These are phyloP conservation scores for Clitoria ternatea DNA, from an alignment of 306 rosid genomes.

Conservation along the genomic window DNA sequence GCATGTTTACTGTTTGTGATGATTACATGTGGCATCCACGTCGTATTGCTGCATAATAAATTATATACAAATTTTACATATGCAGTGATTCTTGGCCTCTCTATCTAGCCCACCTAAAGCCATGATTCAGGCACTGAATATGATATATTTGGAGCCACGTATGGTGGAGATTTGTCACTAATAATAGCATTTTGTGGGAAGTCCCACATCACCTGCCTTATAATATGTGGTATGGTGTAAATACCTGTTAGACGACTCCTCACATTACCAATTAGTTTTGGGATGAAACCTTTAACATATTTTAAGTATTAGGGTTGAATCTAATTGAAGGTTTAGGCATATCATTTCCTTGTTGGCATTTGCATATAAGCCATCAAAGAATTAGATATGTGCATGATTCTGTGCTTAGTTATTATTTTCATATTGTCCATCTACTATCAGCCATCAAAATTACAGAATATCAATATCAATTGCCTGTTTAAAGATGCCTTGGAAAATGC, in stretches of 20 bases:
- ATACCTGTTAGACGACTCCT: too few relatives aligned
- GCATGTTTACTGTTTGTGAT: background rate
- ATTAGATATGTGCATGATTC: background rate
- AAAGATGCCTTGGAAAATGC: background rate
- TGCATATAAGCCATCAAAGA: background rate
- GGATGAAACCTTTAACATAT: too few relatives aligned
- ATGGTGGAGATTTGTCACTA: background rate
- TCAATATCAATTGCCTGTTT: background rate
- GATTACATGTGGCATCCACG: background rate
- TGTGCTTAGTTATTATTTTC: conserved; percentile 8
- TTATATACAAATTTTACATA: background rate
- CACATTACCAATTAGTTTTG: too few relatives aligned
- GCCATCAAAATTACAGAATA: conserved; percentile 10
- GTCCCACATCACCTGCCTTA: too few relatives aligned
- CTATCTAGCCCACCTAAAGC: background rate
- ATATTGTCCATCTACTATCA: conserved; percentile 3
- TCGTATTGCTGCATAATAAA: background rate
- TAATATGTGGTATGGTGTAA: too few relatives aligned
- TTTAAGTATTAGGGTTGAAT: conserved; percentile 1
- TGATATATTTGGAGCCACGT: background rate
- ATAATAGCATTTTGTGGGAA: background rate
- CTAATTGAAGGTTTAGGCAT: background rate
- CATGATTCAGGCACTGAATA: background rate
- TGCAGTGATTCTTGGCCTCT: conserved; percentile 2
- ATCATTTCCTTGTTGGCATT: background rate